Conservation (phyloP, 805 yeast species). For the Ogataea degrootiae region DNA sequence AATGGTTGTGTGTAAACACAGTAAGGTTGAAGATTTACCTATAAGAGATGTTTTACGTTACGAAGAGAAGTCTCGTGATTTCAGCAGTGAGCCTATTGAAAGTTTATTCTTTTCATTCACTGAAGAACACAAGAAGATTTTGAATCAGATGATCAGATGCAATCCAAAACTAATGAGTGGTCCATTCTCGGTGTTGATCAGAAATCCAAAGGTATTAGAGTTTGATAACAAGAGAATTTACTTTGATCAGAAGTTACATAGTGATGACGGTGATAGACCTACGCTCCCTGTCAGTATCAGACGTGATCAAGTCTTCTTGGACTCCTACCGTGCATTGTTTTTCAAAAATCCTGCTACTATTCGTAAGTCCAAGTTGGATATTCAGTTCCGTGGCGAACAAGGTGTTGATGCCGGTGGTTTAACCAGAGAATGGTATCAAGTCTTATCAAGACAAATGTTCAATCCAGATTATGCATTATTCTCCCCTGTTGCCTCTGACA, state of each 20-base stretch:
- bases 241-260: conserved; percentile 71
- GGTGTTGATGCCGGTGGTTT: conserved; percentile 99
- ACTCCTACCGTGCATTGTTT: conserved; percentile 78
- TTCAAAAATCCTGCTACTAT: conserved; percentile 74
- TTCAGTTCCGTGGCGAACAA: conserved; percentile 86
- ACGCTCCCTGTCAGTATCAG: conserved; percentile 65
- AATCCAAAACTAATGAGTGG: conserved; percentile 95
- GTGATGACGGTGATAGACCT: conserved; percentile 35
- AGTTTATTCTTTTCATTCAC: conserved; percentile 80
- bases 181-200: conserved; percentile 83
- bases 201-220: conserved; percentile 84
- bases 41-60: conserved; percentile 53
- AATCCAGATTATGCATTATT: conserved; percentile 93
- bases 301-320: conserved; percentile 88
- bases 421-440: conserved; percentile 97
- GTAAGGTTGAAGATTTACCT: conserved; percentile 55
- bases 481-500: conserved; percentile 85
- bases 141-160: conserved; percentile 86
- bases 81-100: conserved; percentile 70
- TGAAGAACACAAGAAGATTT: conserved; percentile 77
- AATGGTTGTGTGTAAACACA: conserved; percentile 94
- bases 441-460: conserved; percentile 88
- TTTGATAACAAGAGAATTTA: conserved; percentile 90
- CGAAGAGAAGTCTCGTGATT: conserved; percentile 61
- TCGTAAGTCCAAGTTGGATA: conserved; percentile 65